These are phyloP conservation scores for Wickerhamomyces pijperi DNA, from an alignment of 805 yeast species.

Conservation along the genomic window DNA sequence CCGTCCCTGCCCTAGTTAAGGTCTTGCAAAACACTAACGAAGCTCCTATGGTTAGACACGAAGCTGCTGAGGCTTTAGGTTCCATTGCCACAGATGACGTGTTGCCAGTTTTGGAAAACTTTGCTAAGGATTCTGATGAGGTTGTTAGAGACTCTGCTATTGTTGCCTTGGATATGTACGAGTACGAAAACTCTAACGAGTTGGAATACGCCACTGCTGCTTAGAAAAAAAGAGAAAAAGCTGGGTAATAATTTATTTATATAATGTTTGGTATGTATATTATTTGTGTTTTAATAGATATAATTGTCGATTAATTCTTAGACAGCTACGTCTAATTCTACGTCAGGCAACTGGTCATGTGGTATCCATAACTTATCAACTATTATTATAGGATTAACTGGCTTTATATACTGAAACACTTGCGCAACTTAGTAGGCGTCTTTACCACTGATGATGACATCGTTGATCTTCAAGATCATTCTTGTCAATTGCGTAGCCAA, in stretches of 20 bases:
- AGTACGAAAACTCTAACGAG: slow-evolving; percentile 79
- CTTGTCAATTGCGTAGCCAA: slow-evolving; percentile 96
- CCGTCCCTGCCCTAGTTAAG: slow-evolving; percentile 79
- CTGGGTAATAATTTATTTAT: no score
- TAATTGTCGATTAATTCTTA: no score
- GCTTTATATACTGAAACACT: no score
- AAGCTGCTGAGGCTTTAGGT: slow-evolving; percentile 98
- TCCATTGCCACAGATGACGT: slow-evolving; percentile 95
- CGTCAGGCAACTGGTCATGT: no score
- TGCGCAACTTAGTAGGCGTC: slow-evolving; percentile 40
- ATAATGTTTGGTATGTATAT: no score
- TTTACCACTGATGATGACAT: slow-evolving; percentile 85
- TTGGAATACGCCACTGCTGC: slow-evolving; percentile 50
- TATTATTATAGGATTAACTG: no score
- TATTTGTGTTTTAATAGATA: no score
- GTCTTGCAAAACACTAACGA: slow-evolving; percentile 68
- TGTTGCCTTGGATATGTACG: slow-evolving; percentile 97
- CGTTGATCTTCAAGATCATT: slow-evolving; percentile 95
- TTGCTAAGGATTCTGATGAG: slow-evolving; percentile 68
- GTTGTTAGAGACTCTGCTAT: slow-evolving; percentile 96
- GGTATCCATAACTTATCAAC: no score
- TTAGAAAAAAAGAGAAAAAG: not conserved
- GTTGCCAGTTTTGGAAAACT: slow-evolving; percentile 72
- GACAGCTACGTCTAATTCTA: no score
- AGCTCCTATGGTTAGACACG: slow-evolving; percentile 99